Base-by-base conservation (phyloP, 805 yeast species). In the Grigorovia transvaalensis region DNA sequence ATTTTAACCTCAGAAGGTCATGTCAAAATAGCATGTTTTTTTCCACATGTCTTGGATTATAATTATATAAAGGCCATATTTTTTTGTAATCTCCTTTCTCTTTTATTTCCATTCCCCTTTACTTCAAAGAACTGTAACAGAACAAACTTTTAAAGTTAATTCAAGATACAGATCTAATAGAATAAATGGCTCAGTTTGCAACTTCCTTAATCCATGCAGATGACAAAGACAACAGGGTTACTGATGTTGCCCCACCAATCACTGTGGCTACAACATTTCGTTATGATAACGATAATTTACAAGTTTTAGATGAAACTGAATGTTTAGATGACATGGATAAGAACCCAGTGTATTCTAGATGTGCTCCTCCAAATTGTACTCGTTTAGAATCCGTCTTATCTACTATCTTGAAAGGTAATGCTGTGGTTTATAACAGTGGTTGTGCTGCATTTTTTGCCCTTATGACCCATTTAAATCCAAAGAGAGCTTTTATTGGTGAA, bases 401-500 rank as follows among this genome's bases (percentile, higher is more conserved):
- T 1, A 63, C 72, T 41, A 66, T 89, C 15, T 68, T 87, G 6
- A 83, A 75, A 18, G 84, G 82, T 2, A 76, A 82, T 53, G 80
- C 82, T 0, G 81, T 86, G 0, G 75, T 79, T 0, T 90, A 88
- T 64, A 75, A 81, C 46, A 82, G 88, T 1, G 97, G 97, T 0
- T 67, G 88, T 33, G 74, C 88, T 47, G 93, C 96, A 0, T 86
- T 85, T 65, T 78, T 74, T 59, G 96, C 88, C 0, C 77, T 84
- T 2, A 66, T 90, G 63, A 77, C 82, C 40, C 75, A 81, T 56
- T 74, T 72, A 58, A 81, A 84, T 58, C 96, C 96, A 1, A 85
- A 84, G 59, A 73, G 73, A 13, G 67, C 89, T 29, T 84, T 87
- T 33, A 77, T 87, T 58, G 91, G 85, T 4, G 78, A 82, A 30